Conservation (phyloP, 306 rosid genomes). For the Arachis hypogaea region DNA sequence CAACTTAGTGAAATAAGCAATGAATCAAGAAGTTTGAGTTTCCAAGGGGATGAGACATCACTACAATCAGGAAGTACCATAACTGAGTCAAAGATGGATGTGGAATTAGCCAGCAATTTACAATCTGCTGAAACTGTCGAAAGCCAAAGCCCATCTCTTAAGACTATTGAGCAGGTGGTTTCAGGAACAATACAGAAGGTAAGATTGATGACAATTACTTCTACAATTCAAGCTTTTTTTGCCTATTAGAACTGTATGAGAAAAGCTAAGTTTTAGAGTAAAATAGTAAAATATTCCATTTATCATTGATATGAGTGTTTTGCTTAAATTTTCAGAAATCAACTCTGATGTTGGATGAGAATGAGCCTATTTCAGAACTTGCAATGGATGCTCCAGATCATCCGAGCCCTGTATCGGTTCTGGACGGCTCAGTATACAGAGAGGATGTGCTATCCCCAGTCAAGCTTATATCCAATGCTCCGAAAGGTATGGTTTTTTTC, state of each 20-base stretch:
- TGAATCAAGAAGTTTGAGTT: slow-evolving; percentile 57
- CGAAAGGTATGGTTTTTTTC: slow-evolving; percentile 54
- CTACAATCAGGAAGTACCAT: slow-evolving; percentile 47
- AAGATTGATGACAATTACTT: slow-evolving; percentile 34
- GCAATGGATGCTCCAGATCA: slow-evolving; percentile 54
- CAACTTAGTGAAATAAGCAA: slow-evolving; percentile 65
- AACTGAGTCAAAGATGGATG: slow-evolving; percentile 46
- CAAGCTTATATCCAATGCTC: slow-evolving; percentile 48
- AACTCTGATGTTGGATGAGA: slow-evolving; percentile 48
- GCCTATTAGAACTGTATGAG: not conserved
- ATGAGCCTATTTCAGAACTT: slow-evolving; percentile 52
- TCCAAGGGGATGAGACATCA: slow-evolving; percentile 61
- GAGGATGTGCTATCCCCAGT: slow-evolving; percentile 64
- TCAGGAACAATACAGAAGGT: slow-evolving; percentile 55
- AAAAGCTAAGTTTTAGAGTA: not conserved
- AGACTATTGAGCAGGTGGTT: slow-evolving; percentile 45
- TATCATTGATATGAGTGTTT: slow-evolving; percentile 19
- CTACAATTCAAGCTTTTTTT: slow-evolving; percentile 12
- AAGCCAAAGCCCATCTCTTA: slow-evolving; percentile 45
- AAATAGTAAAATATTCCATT: not conserved
- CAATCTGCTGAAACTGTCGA: slow-evolving; percentile 45
- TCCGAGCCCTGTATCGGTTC: slow-evolving; percentile 75
- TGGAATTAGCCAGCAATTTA: slow-evolving; percentile 52
- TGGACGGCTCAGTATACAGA: slow-evolving; percentile 61
- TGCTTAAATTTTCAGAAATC: slow-evolving; percentile 50